Base-by-base conservation (phyloP, 805 yeast genomes). In the Priceomyces castillae region DNA sequence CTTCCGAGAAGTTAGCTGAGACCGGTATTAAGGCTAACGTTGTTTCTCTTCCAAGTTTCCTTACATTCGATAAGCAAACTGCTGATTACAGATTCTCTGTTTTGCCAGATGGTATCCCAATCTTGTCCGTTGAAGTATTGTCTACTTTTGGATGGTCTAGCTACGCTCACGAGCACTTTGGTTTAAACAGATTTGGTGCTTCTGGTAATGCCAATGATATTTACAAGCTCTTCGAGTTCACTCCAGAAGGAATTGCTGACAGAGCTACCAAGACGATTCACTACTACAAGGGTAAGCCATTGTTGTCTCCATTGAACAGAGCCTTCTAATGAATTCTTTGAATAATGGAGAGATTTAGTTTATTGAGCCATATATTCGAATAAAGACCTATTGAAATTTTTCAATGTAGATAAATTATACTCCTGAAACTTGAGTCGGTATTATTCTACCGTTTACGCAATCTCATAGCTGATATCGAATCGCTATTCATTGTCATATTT, bases 131-230 rank as follows among this genome's bases (percentile, higher is more conserved):
- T 53, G 99, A 94, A 81, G 98, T 90, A 41, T 77, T 89, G 82
- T 71, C 95, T 44, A 82, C 96, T 42, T 74, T 78, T 58, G 97
- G 97, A 46, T 94, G 99, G 99, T 76, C 84, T 59, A 86, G 83
- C 71, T 94, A 90, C 77, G 81, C 97, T 47, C 99, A 94, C 75
- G 95, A 86, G 77, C 95, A 90, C 70, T 88, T 92, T 61, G 97
- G 97, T 73, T 77, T 94, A 63, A 82, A 89, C 81, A 82, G 88
- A 75, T 94, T 94, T 65, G 99, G 99, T 80, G 94, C 90, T 49
- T 90, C 97, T 48, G 99, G 96, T 67, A 86, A 87, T 67, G 94
- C 84, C 63, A 69, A 72, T 46, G 88, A 86, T 51, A 78, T 92
- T 49, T 94, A 82, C 84, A 80, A 87, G 71, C 73, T 62, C 75